phyloP scores from a whole-genome alignment of 495 filamentous ascomycete species.

The Daldinia caldariorum region DNA sequence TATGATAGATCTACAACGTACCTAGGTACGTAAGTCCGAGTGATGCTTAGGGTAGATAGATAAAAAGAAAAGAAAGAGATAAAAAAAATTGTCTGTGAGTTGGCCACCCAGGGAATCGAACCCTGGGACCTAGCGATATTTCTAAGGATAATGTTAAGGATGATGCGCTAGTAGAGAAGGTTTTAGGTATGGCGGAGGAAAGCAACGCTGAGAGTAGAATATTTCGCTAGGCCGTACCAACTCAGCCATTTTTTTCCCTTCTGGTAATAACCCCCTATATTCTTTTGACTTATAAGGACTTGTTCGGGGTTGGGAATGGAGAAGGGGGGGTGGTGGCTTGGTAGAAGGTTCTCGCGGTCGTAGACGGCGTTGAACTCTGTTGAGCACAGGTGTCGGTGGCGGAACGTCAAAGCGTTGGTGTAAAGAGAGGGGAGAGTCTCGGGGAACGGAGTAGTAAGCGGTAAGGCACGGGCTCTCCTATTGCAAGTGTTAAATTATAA shows the following conservation, averaged over 20 bases:
- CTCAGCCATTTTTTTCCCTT: conserved; percentile 13
- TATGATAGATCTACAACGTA: no score
- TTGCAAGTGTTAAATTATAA: no score
- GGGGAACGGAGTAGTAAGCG: no score
- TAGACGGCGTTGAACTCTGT: neutral
- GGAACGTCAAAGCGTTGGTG: no score
- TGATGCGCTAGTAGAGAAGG: neutral
- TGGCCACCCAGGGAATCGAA: conserved; percentile 24
- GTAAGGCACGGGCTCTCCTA: no score
- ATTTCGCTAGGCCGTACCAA: conserved; percentile 21
- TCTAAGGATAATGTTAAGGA: neutral
- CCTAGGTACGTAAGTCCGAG: no score
- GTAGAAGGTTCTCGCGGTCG: neutral
- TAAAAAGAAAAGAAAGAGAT: neutral
- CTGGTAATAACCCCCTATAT: neutral
- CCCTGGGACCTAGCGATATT: conserved; percentile 16
- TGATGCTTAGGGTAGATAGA: neutral
- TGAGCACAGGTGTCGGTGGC: neutral
- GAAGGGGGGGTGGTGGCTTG: neutral
- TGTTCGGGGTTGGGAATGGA: neutral
- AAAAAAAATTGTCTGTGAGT: neutral
- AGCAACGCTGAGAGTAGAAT: neutral
- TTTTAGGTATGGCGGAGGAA: neutral
- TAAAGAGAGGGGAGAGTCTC: no score
- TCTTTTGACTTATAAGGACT: conserved; percentile 2